Base-by-base conservation (phyloP, 2,329 filamentous ascomycete species). In the Beauveria australis region DNA sequence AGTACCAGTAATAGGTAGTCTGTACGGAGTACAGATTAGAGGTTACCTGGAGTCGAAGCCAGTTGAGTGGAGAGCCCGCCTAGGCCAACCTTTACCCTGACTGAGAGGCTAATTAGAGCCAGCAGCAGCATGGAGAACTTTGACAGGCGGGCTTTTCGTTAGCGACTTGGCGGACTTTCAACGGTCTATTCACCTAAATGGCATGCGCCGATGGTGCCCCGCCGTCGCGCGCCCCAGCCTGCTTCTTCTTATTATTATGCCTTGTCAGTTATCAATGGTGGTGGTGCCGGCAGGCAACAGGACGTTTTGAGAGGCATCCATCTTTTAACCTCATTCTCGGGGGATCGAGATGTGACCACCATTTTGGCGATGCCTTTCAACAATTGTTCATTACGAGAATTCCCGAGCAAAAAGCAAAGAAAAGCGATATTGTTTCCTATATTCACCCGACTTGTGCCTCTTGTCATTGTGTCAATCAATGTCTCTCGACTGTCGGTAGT, bases 401-500 rank as follows among this genome's bases (percentile, higher is more conserved):
- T 12, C 5, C 33, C 33, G 12, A 37, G 12, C 12, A 37, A 37
- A 37, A 37, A 16, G 33, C 10, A 37, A 37, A 6, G 14, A 37
- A 37, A 5, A 37, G 12, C 33, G 33, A 37, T 14, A 37, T 37
- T 37, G 33, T 37, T 37, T 12, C 5, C 12, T 6, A 37, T 37
- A 16, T 37, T 16, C 33, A 14, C 5, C 33, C 1, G 18, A 26
- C 48, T 51, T 16, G 14, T 30, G 12, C 33, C 12, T 37, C 33
- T 37, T 37, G 24, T 26, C 24, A 30, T 33, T 33, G 44, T 47
- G 43, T 40, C 54, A 26, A 28, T n/a, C 41, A 47, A 30, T 46
- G 53, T 56, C 53, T 56, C 53, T 37, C 8, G 5, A 12, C 28
- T 56, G 53, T 56, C 53, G 53, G 53, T 56, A 56, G 41, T 56